Evolutionary conservation across 2,329 filamentous ascomycete genomes (phyloP).

Genomic region (Pyrenophora tritici-repentis): DNA sequence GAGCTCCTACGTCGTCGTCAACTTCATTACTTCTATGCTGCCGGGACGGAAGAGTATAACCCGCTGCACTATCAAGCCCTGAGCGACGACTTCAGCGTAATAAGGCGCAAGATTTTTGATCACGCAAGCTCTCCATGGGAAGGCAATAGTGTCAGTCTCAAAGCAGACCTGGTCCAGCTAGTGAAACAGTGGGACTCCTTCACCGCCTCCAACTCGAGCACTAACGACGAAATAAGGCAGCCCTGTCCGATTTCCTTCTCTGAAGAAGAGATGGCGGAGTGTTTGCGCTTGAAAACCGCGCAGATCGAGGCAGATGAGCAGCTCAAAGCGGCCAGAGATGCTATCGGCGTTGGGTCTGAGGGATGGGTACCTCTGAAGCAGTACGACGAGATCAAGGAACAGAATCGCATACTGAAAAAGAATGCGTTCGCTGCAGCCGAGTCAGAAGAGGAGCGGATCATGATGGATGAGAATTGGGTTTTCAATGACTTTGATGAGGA

Average conservation of each 20-base stretch:
- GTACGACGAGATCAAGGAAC: slow-evolving; percentile 26
- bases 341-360: slow-evolving; percentile 31
- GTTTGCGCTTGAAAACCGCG: slow-evolving; percentile 23
- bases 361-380: slow-evolving; percentile 36
- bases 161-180: slow-evolving; percentile 31
- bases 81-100: slow-evolving; percentile 20
- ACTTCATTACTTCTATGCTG: slow-evolving; percentile 39
- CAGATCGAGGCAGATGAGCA: slow-evolving; percentile 33
- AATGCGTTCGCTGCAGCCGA: slow-evolving; percentile 30
- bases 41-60: slow-evolving; percentile 31
- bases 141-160: slow-evolving; percentile 37
- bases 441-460: slow-evolving; percentile 21
- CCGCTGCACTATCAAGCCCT: slow-evolving; percentile 34
- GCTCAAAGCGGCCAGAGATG: slow-evolving; percentile 28
- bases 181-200: slow-evolving; percentile 23
- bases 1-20: slow-evolving; percentile 35
- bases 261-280: slow-evolving; percentile 27
- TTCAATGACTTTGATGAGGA: slow-evolving; percentile 44
- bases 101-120: slow-evolving; percentile 33
- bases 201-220: slow-evolving; percentile 2
- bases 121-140: slow-evolving; percentile 36
- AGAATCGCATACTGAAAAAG: slow-evolving; percentile 24
- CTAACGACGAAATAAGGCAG: slow-evolving; percentile 5
- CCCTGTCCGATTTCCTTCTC: slow-evolving; percentile 29
- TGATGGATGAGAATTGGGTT: slow-evolving; percentile 30